Conservation (phyloP, 139 green algal species). For the Asterochloris erici region DNA sequence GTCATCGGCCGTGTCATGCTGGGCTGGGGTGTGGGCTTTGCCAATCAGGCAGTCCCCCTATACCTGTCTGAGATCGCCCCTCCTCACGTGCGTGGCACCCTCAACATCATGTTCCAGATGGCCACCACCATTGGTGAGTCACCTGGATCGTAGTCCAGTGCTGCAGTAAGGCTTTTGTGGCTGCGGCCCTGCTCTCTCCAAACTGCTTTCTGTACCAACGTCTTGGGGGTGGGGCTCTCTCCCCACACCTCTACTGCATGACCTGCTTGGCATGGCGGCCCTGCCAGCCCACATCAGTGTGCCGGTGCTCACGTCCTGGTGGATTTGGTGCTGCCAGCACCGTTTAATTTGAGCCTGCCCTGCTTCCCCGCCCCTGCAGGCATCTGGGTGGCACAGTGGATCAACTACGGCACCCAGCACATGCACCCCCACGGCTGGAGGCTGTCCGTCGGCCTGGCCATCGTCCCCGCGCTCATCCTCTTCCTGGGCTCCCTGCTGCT, state of each 20-base stretch:
- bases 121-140: slow-evolving; percentile 32
- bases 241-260: too few species aligned
- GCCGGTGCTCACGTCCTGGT: too few species aligned
- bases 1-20: slow-evolving; percentile 58
- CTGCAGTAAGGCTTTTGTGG: too few species aligned
- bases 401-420: slow-evolving; percentile 57
- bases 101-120: slow-evolving; percentile 70
- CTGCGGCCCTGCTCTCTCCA: too few species aligned
- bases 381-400: slow-evolving; percentile 56
- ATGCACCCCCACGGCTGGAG: slow-evolving; percentile 50
- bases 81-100: slow-evolving; percentile 31
- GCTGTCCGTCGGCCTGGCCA: slow-evolving; percentile 46
- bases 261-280: too few species aligned
- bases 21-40: slow-evolving; percentile 64
- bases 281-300: too few species aligned
- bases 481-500: slow-evolving; percentile 47
- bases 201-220: too few species aligned
- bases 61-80: slow-evolving; percentile 54
- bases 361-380: slow-evolving; percentile 13
- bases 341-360: background rate
- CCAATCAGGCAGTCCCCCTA: slow-evolving; percentile 41
- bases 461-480: slow-evolving; percentile 45
- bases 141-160: too few species aligned
- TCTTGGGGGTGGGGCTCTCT: too few species aligned
- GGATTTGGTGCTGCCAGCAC: too few species aligned